Base-by-base conservation (phyloP, 805 yeast species). In the Pichia thaimueangensis region DNA sequence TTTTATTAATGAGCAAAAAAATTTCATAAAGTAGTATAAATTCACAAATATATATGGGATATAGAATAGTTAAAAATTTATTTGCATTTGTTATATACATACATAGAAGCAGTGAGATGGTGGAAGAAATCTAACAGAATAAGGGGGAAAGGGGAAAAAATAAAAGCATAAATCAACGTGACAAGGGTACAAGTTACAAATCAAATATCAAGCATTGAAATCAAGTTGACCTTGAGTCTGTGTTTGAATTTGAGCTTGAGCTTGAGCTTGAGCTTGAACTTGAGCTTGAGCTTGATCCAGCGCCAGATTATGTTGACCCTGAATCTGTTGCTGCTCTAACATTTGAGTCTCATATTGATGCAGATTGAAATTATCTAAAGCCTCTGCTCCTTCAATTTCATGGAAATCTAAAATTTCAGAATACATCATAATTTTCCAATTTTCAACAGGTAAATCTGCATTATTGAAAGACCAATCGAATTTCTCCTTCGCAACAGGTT, bases 401-500 rank as follows among this genome's bases (percentile, higher is more conserved):
- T 91, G 97, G 75, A 88, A 91, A 62, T 91, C 97, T 52, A 93
- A 71, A 48, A 91, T 93, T 66, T 91, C 98, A 41, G 95, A 83
- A 67, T 93, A 93, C 96, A 93, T 91, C 97, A 93, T 91, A 16
- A 88, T 95, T 68, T 95, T 80, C 98, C 98, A 91, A 12, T 96
- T 87, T 58, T 93, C 97, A 15, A 93, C 93, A 3, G 97, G 97
- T 55, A 91, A 73, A 64, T 91, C 98, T 0, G 96, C 97, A 54
- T 94, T 97, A 62, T 93, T 91, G 64, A 91, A 91, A 56, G 93
- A 82, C 99, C 99, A 93, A 65, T 93, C 98, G 57, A 93, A 93
- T 60, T 83, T 84, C 52, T 83, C 86, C 37, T 80, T 86, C 24
- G 97, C 96, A 5, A 77, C 83, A 1, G 99, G 98, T 66, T 93